Evolutionary conservation across 768 basidiomycete species (phyloP), one percentile per base, ranked within the genome.

Genomic region (Panus rudis): DNA sequence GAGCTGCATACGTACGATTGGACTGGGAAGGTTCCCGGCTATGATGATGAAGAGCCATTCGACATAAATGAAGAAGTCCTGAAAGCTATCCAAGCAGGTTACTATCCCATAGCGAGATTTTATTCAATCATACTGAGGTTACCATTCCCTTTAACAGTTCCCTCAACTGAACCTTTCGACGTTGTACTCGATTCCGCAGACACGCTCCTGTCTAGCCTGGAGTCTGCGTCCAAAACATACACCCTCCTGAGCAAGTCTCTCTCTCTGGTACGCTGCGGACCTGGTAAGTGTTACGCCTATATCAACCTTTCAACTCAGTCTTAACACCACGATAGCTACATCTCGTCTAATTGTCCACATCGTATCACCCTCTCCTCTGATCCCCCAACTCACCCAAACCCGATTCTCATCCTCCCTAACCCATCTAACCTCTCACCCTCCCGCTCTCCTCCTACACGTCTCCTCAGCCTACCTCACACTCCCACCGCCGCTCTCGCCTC

Each of bases 171-270:
- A 23, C 67, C 80, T n/a, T 45, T 85, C 22, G 73, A 70, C 48
- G 72, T 88, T 19, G 58, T 84, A 40, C 68, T 92, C 26, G 90
- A 92, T 58, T 85, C 85, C 16, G 61, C 79, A 14, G 81, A 88
- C 51, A 81, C 78, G 4, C 61, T 91, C 19, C 56, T 70, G 4
- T 66, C 73, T 8, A 83, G 89, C 54, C 55, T 76, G 19, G 71
- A 67, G 10, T 79, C 84, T 11, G 44, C 68, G 19, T 60, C 82
- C 4, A 66, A 69, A 49, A 66, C 77, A 1, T 78, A 76, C 51
- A 67, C 60, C 25, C 69, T 78, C 45, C 66, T 90, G 23, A 66
- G 57, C 22, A 61, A 68, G 10, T 53, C 86, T 17, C 63, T 77
- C 12, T 35, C 53, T 20, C 48, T 70, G n/a, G 49, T 83, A 39